A percentile compares a stretch with the other conserved stretches of the same genome.
phyloP scores from a whole-genome alignment of 345 rosid genomes.

The Lagerstroemia speciosa region DNA sequence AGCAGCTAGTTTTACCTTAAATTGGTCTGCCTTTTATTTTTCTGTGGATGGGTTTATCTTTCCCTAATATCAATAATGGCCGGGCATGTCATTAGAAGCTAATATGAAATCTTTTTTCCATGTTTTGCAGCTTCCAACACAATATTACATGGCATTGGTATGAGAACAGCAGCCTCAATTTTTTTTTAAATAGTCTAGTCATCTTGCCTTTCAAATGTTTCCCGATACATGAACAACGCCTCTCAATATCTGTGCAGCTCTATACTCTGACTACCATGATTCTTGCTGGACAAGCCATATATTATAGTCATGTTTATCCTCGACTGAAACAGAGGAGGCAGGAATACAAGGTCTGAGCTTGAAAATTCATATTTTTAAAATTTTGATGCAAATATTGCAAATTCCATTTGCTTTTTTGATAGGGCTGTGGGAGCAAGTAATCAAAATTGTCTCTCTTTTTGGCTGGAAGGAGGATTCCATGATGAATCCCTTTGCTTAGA shows the following conservation, averaged over 20 bases:
- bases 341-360: constrained; percentile 25
- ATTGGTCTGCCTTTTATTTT: neutral
- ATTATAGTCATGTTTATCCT: constrained; percentile 57
- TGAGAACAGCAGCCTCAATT: neutral
- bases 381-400: neutral
- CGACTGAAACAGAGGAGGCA: constrained; percentile 25
- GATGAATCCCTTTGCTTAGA: too few species aligned
- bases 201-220: neutral
- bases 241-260: constrained; percentile 29
- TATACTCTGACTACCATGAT: constrained; percentile 46
- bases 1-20: constrained; percentile 15
- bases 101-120: constrained; percentile 1
- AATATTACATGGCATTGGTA: constrained; percentile 76
- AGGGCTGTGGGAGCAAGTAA: neutral
- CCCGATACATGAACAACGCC: neutral
- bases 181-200: neutral
- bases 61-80: neutral
- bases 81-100: neutral
- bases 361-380: neutral
- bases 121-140: constrained; percentile 82
- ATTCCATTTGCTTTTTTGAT: neutral
- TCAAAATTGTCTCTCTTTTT: too few species aligned
- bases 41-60: neutral
- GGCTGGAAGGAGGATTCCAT: too few species aligned
- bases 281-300: constrained; percentile 52